Conservation (phyloP, 805 yeast species). For the Ascoidea tarda region DNA sequence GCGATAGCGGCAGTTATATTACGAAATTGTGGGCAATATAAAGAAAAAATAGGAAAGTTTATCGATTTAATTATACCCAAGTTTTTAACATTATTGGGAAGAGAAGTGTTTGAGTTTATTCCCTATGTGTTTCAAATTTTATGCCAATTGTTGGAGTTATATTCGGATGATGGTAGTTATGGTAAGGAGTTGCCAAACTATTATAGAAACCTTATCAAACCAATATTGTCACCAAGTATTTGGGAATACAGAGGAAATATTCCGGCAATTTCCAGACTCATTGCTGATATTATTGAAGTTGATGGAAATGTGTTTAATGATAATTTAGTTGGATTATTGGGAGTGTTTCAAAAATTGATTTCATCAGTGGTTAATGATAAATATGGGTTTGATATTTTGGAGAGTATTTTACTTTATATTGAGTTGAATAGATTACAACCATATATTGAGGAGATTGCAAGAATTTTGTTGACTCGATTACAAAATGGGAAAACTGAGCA, state of each 20-base stretch:
- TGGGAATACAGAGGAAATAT: conserved; percentile 93
- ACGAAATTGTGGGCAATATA: conserved; percentile 22
- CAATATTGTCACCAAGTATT: conserved; percentile 75
- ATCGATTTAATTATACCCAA: conserved; percentile 51
- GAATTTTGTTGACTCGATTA: conserved; percentile 64
- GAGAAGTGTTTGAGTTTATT: conserved; percentile 85
- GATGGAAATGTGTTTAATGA: conserved; percentile 23
- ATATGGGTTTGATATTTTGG: conserved; percentile 76
- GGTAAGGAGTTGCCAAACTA: conserved; percentile 40
- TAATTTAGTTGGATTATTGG: conserved; percentile 61
- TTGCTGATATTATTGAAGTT: conserved; percentile 45
- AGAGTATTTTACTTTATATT: conserved; percentile 45
- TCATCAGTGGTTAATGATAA: conserved; percentile 73
- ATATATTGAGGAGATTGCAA: conserved; percentile 58
- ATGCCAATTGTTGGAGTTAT: conserved; percentile 61
- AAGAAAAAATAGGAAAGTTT: conserved; percentile 22
- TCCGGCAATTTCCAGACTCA: conserved; percentile 79
- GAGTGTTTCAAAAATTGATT: conserved; percentile 90
- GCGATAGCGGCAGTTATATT: conserved; percentile 58
- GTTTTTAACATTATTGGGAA: conserved; percentile 50
- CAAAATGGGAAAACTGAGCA: conserved; percentile 74
- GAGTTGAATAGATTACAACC: conserved; percentile 34
- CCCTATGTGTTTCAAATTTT: conserved; percentile 90
- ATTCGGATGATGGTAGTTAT: conserved; percentile 15
- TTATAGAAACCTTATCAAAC: conserved; percentile 56